Percentiles rank a stretch among this genome's conserved stretches.
These are phyloP conservation scores for Saccharomycopsis sp. DNA, from an alignment of 805 yeast genomes.

Conservation along the genomic window DNA sequence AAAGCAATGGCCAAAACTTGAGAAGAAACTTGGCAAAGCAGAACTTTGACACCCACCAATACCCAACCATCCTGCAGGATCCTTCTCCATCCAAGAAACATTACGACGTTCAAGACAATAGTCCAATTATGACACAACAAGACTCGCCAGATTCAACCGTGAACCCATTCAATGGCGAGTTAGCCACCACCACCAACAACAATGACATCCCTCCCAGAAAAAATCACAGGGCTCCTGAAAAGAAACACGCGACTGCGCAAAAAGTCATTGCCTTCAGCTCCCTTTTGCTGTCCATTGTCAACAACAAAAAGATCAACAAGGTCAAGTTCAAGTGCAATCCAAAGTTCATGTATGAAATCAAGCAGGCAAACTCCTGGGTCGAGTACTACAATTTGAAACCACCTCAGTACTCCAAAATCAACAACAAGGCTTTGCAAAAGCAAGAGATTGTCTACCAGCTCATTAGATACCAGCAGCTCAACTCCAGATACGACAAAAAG, in stretches of 20 bases:
- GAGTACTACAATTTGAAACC: slow-evolving; percentile 14
- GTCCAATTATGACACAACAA: too few species aligned
- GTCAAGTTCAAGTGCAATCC: slow-evolving; percentile 10
- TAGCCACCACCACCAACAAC: too few species aligned
- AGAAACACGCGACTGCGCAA: too few species aligned
- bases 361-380: slow-evolving; percentile 15
- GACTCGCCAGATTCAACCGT: too few species aligned
- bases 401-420: slow-evolving; percentile 9
- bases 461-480: slow-evolving; percentile 14
- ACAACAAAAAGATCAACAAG: slow-evolving; percentile 14
- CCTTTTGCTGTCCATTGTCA: slow-evolving; percentile 11
- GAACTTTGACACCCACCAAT: too few species aligned
- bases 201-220: too few species aligned
- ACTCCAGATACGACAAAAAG: slow-evolving; percentile 16
- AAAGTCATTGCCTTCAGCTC: slow-evolving; percentile 5
- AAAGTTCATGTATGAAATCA: slow-evolving; percentile 4
- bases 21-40: too few species aligned
- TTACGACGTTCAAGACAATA: too few species aligned
- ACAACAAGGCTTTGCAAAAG: slow-evolving; percentile 14
- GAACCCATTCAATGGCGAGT: neutral
- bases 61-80: too few species aligned
- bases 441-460: slow-evolving; percentile 20
- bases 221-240: too few species aligned
- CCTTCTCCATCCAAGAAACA: too few species aligned
- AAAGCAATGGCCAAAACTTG: too few species aligned